Conservation (phyloP, 176 grass and related monocot genomes). For the Calamus simplicifolius region DNA sequence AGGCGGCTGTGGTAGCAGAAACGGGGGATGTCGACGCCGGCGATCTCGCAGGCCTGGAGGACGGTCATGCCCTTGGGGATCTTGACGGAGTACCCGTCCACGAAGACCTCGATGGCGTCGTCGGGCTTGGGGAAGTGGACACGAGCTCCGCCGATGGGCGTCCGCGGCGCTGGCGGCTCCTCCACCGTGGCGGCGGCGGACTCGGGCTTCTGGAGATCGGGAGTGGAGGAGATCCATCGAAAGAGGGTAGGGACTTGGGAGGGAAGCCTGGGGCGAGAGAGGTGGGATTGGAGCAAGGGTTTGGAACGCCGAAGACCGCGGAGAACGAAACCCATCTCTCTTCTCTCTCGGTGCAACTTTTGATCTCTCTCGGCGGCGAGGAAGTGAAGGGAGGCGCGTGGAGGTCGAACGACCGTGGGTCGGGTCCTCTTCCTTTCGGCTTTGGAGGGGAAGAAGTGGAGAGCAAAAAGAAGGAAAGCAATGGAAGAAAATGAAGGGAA, state of each 20-base stretch:
- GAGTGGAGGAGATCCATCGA: slow-evolving; percentile 76
- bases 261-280: slow-evolving; percentile 10
- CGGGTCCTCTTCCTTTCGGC: too few relatives aligned
- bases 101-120: slow-evolving; percentile 90
- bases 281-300: slow-evolving; percentile 19
- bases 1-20: slow-evolving; percentile 98
- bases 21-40: slow-evolving; percentile 90
- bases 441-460: too few relatives aligned
- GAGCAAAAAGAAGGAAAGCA: too few relatives aligned
- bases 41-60: slow-evolving; percentile 95
- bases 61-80: slow-evolving; percentile 97
- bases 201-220: slow-evolving; percentile 45
- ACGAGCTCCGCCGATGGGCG: slow-evolving; percentile 64
- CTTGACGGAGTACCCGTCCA: slow-evolving; percentile 81
- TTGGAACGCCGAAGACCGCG: slow-evolving; percentile 59
- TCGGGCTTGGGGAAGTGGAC: slow-evolving; percentile 62
- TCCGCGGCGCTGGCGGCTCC: slow-evolving; percentile 30
- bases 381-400: too few relatives aligned
- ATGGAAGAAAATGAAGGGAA: too few relatives aligned
- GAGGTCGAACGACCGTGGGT: too few relatives aligned
- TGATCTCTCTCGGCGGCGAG: too few relatives aligned
- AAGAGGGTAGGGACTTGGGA: slow-evolving; percentile 13
- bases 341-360: too few relatives aligned
- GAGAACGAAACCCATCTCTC: slow-evolving; percentile 65
- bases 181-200: slow-evolving; percentile 28